Evolutionary conservation across 306 rosid species (phyloP), one percentile per base, ranked within the genome.

Genomic region (Senna siamea): DNA sequence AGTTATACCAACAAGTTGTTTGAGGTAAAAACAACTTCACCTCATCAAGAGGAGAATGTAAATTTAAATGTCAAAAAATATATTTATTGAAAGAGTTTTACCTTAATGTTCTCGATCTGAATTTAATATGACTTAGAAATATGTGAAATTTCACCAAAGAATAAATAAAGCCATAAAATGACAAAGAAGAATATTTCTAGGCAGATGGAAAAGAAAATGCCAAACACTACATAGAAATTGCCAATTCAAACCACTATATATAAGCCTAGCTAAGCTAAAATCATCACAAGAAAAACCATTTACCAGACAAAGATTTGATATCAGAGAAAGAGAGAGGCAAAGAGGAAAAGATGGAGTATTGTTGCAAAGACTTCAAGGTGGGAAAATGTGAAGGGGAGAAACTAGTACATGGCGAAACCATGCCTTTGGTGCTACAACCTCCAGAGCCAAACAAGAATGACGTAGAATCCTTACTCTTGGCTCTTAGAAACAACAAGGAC

Each of bases 381-480:
- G 98, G 93, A n/a, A 82, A 76, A 6, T 90, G 96, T 54, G 92
- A 90, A n/a, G 98, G 98, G 32, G 90, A 90, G 30, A 92, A 81
- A 46, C 60, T 84, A 12, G 92, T 92, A 2, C 87, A 92, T 78
- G 96, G 94, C 0, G 98, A 92, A 81, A 81, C 81, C 48, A 72
- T 92, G 71, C 98, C 98, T 26, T 81, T 92, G 46, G 88, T 92
- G 54, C 78, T 92, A 6, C 76, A 79, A 62, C 92, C 96, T 46
- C 69, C 87, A 14, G 82, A 74, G 53, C 11, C 82, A 20, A 69
- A 59, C 75, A 84, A 76, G 66, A 71, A 54, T 34, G 83, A 70
- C 78, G 19, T 85, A 22, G 90, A 84, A 59, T 85, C 89, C 0
- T 88, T 92, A 66, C 56, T 88, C 2, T 68, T 26, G 43, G 79